phyloP scores from a whole-genome alignment of 768 basidiomycete species.

The Russula sp. region DNA sequence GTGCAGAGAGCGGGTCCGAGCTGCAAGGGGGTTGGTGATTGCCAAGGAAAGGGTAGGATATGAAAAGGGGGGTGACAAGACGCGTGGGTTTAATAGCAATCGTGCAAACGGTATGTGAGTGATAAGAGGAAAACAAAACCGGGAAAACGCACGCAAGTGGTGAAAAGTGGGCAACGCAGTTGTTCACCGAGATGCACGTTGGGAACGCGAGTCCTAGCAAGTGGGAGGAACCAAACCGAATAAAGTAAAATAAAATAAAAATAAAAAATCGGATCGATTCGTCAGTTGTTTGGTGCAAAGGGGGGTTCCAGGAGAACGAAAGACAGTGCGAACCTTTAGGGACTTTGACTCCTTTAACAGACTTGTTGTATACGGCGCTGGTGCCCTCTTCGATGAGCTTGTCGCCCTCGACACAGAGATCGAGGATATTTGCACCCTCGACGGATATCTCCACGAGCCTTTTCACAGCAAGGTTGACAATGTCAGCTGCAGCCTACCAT shows the following conservation, averaged over 20 bases:
- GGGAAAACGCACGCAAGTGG: constrained; percentile 73
- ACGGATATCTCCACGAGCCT: constrained; percentile 69
- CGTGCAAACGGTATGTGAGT: too few relatives aligned
- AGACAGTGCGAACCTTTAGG: constrained; percentile 60
- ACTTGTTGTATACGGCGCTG: constrained; percentile 81
- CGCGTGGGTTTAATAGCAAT: not conserved
- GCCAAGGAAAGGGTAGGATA: not conserved
- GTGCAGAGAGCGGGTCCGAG: constrained; percentile 64
- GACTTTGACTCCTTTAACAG: constrained; percentile 81
- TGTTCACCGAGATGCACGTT: constrained; percentile 90
- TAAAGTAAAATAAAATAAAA: not conserved
- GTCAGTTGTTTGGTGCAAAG: not conserved
- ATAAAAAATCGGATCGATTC: not conserved
- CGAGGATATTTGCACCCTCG: constrained; percentile 82
- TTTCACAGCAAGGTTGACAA: constrained; percentile 77
- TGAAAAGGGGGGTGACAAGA: not conserved
- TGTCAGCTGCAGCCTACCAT: constrained; percentile 79
- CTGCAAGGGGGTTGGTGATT: constrained; percentile 31
- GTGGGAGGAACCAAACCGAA: too few relatives aligned
- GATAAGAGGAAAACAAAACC: too few relatives aligned
- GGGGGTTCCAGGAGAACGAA: not conserved
- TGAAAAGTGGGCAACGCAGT: constrained; percentile 91
- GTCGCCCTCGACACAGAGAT: constrained; percentile 91
- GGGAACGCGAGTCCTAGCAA: constrained; percentile 84
- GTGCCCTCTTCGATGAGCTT: constrained; percentile 85